phyloP scores from a whole-genome alignment of 2,329 filamentous ascomycete species.

The Lasiodiplodia citricola region DNA sequence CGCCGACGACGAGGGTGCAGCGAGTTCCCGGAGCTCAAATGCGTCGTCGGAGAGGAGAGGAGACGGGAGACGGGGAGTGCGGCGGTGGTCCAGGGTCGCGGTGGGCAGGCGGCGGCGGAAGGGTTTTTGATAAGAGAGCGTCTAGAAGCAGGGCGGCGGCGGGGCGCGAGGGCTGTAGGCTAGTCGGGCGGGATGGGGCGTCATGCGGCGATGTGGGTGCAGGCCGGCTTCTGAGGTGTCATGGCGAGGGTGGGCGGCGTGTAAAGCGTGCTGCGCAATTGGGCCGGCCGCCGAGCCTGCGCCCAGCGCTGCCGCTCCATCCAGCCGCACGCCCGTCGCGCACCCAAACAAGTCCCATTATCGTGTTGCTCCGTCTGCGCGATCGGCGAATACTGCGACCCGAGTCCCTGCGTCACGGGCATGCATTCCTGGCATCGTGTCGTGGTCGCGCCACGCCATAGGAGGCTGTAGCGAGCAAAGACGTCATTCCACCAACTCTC shows the following conservation, averaged over 20 bases:
- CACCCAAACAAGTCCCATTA: not conserved
- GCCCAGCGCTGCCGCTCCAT: slow-evolving; percentile 2
- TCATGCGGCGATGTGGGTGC: slow-evolving; percentile 10
- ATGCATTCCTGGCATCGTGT: slow-evolving; percentile 1
- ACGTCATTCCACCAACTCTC: slow-evolving; percentile 12
- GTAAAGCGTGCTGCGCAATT: slow-evolving; percentile 10
- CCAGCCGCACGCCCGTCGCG: not conserved
- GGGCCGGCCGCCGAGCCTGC: slow-evolving; percentile 5
- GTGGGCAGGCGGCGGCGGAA: slow-evolving; percentile 1
- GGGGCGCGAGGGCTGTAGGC: slow-evolving; percentile 1
- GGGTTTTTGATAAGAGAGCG: not conserved
- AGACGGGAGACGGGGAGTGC: slow-evolving; percentile 4
- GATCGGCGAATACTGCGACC: not conserved
- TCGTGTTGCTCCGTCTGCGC: not conserved
- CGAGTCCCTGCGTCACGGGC: slow-evolving; percentile 7
- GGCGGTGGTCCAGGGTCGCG: slow-evolving; percentile 24
- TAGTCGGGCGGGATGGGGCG: slow-evolving; percentile 12
- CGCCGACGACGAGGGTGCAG: slow-evolving; percentile 1
- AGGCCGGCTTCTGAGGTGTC: slow-evolving; percentile 10
- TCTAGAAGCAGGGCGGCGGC: slow-evolving; percentile 11
- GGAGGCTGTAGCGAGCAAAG: slow-evolving; percentile 9
- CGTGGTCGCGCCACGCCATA: not conserved
- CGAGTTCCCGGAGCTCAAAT: slow-evolving; percentile 25
- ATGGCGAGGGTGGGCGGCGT: not conserved
- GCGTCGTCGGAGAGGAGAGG: slow-evolving; percentile 11